Percentiles rank a stretch among this genome's conserved stretches.
Evolutionary conservation across 148 eudicot species (phyloP).

Genomic region (Silene conica): DNA sequence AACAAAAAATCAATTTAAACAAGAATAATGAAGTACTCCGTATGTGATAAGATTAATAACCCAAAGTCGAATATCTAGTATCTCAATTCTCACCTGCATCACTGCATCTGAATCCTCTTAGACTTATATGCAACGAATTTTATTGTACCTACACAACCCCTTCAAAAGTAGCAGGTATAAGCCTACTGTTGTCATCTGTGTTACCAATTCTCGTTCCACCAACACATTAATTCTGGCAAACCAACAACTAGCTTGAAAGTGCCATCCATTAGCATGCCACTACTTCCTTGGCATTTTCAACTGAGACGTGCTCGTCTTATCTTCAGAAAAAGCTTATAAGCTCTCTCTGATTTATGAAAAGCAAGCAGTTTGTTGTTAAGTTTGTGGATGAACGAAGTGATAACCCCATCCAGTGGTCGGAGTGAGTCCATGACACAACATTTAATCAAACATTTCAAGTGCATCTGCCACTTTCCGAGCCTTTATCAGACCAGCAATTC

Average conservation of each 20-base stretch:
- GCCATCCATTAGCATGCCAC: conserved; percentile 94
- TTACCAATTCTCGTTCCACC: background rate
- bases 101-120: conserved; percentile 12
- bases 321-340: conserved; percentile 73
- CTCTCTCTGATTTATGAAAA: conserved; percentile 54
- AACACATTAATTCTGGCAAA: background rate
- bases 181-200: background rate
- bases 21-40: background rate
- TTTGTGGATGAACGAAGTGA: conserved; percentile 71
- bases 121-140: background rate
- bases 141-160: background rate
- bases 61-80: background rate
- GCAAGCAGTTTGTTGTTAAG: conserved; percentile 62
- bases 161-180: background rate
- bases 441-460: conserved; percentile 72
- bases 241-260: conserved; percentile 40
- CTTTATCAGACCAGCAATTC: conserved; percentile 53
- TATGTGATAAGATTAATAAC: background rate
- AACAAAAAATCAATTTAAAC: background rate
- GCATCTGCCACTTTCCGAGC: conserved; percentile 88
- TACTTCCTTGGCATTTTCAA: conserved; percentile 62
- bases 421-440: conserved; percentile 54
- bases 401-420: conserved; percentile 68
- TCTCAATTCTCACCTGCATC: too few relatives aligned
- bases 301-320: conserved; percentile 57